Evolutionary conservation across 805 yeast genomes (phyloP), one percentile per base, ranked within the genome.

Genomic region (Sugiyamaella americana): DNA sequence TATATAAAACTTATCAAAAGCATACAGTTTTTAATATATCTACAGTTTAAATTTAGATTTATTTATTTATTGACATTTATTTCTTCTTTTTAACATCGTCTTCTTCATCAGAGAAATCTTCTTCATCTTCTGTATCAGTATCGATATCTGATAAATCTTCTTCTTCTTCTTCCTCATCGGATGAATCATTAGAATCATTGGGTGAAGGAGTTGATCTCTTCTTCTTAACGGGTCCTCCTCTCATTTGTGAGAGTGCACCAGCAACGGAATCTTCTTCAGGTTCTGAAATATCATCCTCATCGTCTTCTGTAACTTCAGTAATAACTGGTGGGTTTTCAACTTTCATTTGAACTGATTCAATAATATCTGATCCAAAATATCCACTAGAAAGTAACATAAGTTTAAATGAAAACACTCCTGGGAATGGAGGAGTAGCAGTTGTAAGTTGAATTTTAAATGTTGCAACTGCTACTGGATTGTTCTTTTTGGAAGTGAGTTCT

Each of bases 321-420:
- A 18, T 39, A 2, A 21, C 60, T 42, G 81, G 75, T 29, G 81
- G 76, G 19, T 77, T 72, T 55, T 76, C 72, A 30, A 89, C 95
- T n/a, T 75, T 70, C 82, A 89, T 75, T 20, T 69, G 68, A 41
- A 87, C 65, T 6, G 89, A 83, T 51, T 82, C 74, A 53, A 82
- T 87, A 20, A 87, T 62, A 61, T 91, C 97, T 17, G 78, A 67
- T 4, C 96, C 95, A 62, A 86, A 87, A 63, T 87, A 89, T 39
- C 84, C 80, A 44, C 84, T 75, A 46, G 84, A 82, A 59, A 80
- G 79, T 59, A 91, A 64, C 20, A 80, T 67, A 16, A 89, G 69
- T 66, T 88, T 76, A 71, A 86, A 86, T 53, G 78, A 80, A 59
- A 68, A 78, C 37, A 67, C 70, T 37, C 94, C 95, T 16, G 69